phyloP scores from a whole-genome alignment of 768 basidiomycete genomes.

The Dictyophora rubrovolvata region DNA sequence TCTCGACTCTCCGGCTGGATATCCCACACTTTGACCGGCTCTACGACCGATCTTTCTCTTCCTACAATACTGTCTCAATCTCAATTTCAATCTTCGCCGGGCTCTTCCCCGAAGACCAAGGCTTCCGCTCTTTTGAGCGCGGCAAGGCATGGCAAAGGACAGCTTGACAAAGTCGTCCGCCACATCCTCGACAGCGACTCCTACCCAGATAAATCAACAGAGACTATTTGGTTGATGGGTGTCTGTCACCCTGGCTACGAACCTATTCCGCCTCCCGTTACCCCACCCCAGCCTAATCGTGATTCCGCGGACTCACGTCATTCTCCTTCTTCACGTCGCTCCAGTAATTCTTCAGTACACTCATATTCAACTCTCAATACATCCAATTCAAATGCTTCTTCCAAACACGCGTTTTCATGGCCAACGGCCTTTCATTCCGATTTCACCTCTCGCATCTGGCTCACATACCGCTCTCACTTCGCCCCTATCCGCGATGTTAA shows the following conservation, averaged over 20 bases:
- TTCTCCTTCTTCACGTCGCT: slow-evolving; percentile 28
- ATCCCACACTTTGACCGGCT: slow-evolving; percentile 64
- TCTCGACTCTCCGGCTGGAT: slow-evolving; percentile 75
- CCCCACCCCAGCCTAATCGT: slow-evolving; percentile 22
- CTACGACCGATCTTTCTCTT: slow-evolving; percentile 61
- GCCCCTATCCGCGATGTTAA: slow-evolving; percentile 63
- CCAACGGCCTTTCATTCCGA: slow-evolving; percentile 79
- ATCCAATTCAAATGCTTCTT: slow-evolving; percentile 24
- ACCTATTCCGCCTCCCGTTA: slow-evolving; percentile 20
- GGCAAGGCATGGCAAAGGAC: slow-evolving; percentile 64
- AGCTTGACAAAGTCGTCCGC: slow-evolving; percentile 74
- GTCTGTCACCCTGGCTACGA: slow-evolving; percentile 73
- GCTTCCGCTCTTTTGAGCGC: slow-evolving; percentile 46
- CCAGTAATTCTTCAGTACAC: slow-evolving; percentile 32
- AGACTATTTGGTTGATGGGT: slow-evolving; percentile 86
- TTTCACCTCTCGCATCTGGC: slow-evolving; percentile 81
- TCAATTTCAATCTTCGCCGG: slow-evolving; percentile 22
- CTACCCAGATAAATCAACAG: slow-evolving; percentile 67
- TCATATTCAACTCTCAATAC: slow-evolving; percentile 27
- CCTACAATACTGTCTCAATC: slow-evolving; percentile 47
- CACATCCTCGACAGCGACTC: slow-evolving; percentile 90
- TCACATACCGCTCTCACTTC: slow-evolving; percentile 88
- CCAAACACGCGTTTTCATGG: slow-evolving; percentile 40
- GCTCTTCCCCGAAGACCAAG: slow-evolving; percentile 35
- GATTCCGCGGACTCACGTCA: slow-evolving; percentile 32